These are phyloP conservation scores for Annulohypoxylon bovei DNA, from an alignment of 495 filamentous ascomycete genomes.

Conservation along the genomic window DNA sequence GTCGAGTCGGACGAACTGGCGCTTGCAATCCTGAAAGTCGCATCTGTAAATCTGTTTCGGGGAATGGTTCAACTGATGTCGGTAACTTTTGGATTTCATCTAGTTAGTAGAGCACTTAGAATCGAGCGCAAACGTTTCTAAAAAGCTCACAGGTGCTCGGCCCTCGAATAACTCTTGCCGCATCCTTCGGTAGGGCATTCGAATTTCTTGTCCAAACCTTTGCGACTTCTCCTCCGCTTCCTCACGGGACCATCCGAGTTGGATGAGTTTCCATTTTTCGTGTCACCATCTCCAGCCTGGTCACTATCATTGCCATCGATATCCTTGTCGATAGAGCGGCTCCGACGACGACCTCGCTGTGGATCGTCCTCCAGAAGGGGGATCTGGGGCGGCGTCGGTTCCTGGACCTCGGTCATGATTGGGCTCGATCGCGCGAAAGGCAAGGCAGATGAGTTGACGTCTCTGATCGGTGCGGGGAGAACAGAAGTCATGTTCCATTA, in stretches of 20 bases:
- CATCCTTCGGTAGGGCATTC: slow-evolving; percentile 90
- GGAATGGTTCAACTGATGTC: slow-evolving; percentile 95
- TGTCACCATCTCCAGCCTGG: slow-evolving; percentile 51
- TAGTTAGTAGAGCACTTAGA: slow-evolving; percentile 24
- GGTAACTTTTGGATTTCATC: slow-evolving; percentile 60
- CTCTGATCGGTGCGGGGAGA: slow-evolving; percentile 54
- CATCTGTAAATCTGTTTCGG: slow-evolving; percentile 97
- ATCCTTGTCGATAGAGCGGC: slow-evolving; percentile 57
- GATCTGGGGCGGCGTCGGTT: slow-evolving; percentile 53
- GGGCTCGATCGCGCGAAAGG: slow-evolving; percentile 48
- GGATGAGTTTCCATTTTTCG: slow-evolving; percentile 59
- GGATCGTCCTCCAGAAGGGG: slow-evolving; percentile 57
- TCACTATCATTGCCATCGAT: slow-evolving; percentile 52
- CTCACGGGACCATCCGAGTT: slow-evolving; percentile 66
- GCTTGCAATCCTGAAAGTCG: slow-evolving; percentile 90
- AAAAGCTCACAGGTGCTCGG: slow-evolving; percentile 82
- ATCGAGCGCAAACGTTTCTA: not conserved
- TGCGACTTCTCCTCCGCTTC: slow-evolving; percentile 85
- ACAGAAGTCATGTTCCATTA: slow-evolving; percentile 58
- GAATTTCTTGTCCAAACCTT: slow-evolving; percentile 93
- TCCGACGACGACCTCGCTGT: slow-evolving; percentile 58
- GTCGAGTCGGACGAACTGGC: slow-evolving; percentile 93
- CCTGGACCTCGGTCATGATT: slow-evolving; percentile 55
- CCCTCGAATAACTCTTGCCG: slow-evolving; percentile 94
- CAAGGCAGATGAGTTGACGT: slow-evolving; percentile 49